Percentiles rank a stretch among this genome's conserved stretches.
Evolutionary conservation across 352 stramenopile species (phyloP).

Genomic region (Phytophthora pseudosyringae): DNA sequence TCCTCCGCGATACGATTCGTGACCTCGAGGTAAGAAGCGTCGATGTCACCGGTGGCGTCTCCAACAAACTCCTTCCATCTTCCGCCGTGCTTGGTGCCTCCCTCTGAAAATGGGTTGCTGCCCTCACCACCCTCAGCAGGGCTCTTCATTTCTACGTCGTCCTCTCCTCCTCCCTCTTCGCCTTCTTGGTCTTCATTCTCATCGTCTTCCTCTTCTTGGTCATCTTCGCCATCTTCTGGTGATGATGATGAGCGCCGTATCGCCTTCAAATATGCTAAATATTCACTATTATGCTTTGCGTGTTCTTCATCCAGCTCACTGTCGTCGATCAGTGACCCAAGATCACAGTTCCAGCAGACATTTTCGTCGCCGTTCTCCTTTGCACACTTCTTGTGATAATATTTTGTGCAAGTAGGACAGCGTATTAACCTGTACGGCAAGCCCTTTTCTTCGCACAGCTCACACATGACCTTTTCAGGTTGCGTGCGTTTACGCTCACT

Average conservation of each 20-base stretch:
- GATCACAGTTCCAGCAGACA: conserved; percentile 79
- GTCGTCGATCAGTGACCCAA: conserved; percentile 80
- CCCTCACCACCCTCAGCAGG: conserved; percentile 16
- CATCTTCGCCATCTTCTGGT: conserved; percentile 11
- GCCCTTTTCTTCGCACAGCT: conserved; percentile 61
- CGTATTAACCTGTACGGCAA: conserved; percentile 44
- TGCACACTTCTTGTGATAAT: conserved; percentile 77
- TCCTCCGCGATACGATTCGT: conserved; percentile 63
- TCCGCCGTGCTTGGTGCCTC: conserved; percentile 40
- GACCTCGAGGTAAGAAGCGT: conserved; percentile 49
- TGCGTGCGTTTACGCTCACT: conserved; percentile 31
- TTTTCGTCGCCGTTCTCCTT: conserved; percentile 74
- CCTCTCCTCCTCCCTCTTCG: conserved; percentile 15
- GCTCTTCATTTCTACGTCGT: conserved; percentile 17
- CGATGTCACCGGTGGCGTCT: conserved; percentile 53
- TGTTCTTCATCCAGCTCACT: conserved; percentile 67
- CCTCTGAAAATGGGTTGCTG: conserved; percentile 26
- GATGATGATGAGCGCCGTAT: conserved; percentile 37
- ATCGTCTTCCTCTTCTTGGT: conserved; percentile 10
- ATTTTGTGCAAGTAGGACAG: conserved; percentile 61
- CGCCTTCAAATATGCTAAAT: conserved; percentile 54
- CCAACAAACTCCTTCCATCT: conserved; percentile 76
- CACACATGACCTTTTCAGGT: conserved; percentile 55
- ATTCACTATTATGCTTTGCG: conserved; percentile 48
- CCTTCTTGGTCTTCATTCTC: conserved; percentile 9